Conservation (phyloP, 495 filamentous ascomycete species). For the Parathielavia hyrcaniae region DNA sequence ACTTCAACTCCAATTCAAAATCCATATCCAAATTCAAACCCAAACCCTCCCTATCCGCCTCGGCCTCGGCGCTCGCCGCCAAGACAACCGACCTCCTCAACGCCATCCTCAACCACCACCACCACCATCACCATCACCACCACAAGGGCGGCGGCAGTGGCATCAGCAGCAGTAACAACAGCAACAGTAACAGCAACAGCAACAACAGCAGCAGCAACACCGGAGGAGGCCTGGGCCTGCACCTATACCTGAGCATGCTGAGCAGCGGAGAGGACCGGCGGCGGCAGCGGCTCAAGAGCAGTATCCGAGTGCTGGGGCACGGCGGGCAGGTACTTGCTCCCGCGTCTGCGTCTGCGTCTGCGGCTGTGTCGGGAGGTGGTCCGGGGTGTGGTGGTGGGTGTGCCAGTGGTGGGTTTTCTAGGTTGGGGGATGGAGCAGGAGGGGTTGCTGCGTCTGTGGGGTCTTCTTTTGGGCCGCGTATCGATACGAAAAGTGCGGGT, state of each 20-base stretch:
- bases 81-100: not conserved
- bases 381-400: not conserved
- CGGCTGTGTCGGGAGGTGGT: too few species aligned
- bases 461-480: too few species aligned
- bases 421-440: too few species aligned
- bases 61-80: too few species aligned
- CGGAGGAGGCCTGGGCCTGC: too few species aligned
- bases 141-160: not conserved
- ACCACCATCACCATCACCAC: not conserved
- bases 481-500: not conserved
- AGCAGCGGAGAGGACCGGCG: constrained; percentile 8
- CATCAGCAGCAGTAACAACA: not conserved
- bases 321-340: constrained; percentile 7
- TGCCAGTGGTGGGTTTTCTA: too few species aligned
- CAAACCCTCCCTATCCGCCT: constrained; percentile 1
- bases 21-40: not conserved
- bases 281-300: constrained; percentile 21
- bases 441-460: too few species aligned
- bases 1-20: too few species aligned
- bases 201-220: too few species aligned
- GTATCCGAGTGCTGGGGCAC: constrained; percentile 16
- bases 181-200: too few species aligned
- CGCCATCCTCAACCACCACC: not conserved
- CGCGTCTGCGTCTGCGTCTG: not conserved
- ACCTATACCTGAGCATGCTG: too few species aligned